Base-by-base conservation (phyloP, 2,329 filamentous ascomycete genomes). In the Sclerotinia nivalis region DNA sequence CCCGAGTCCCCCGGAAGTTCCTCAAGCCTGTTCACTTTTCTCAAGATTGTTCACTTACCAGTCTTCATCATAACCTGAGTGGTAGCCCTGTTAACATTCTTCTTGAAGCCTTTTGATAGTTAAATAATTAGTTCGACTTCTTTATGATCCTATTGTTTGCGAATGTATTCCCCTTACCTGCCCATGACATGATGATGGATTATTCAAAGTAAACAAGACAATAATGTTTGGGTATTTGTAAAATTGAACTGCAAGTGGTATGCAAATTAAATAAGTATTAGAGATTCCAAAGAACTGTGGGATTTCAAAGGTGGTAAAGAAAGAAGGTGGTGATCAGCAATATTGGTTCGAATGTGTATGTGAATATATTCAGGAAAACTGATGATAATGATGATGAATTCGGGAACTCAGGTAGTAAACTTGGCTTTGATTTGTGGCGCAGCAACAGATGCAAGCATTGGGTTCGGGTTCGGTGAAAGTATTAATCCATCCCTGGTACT, bases 61-160 rank as follows among this genome's bases (percentile, higher is more conserved):
- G 94, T 97, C 87, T 99, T 99, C 95, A 99, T 98, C 93, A 99
- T 97, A 73, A 98, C 95, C 89, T 97, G 94, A 83, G 96, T 99
- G 82, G 95, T 97, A 78, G 95, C 95, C 84, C 96, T 93, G 85
- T 96, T 95, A 85, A 98, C 94, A 89, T 96, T 96, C 82, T 97
- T 97, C 85, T 96, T 93, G 84, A 93, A 95, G 74, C 91, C 91
- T 91, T 55, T 47, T 55, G 10, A 31, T 20, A 22, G 1, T 20
- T 13, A 37, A 3, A 60, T 49, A 10, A 22, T 69, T 47, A 69
- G 67, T 18, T 28, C 45, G n/a, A 18, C 43, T 45, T 13, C 34
- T 54, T 45, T 25, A 40, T 78, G n/a, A 49, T 64, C 18, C 9
- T 47, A 45, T 25, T 78, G 77, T 76, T 76, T 77, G 76, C 70